Evolutionary conservation across 306 rosid genomes (phyloP), one percentile per base, ranked within the genome.

Genomic region (Neltuma alba): DNA sequence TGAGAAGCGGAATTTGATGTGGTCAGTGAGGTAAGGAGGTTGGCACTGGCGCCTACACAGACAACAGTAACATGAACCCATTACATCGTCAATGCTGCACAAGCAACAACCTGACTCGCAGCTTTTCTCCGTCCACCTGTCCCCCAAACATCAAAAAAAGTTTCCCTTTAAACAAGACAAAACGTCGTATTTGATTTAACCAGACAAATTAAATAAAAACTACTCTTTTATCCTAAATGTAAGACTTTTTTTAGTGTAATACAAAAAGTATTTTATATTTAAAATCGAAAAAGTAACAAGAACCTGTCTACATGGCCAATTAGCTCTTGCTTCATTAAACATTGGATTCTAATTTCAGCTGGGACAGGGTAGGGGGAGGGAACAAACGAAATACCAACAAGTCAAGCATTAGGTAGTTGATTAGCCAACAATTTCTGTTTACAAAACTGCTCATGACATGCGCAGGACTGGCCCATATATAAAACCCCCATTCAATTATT

Each of bases 331-430:
- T 7, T 18, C 20, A 6, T 48, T 6, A 48, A 48, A 48, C 58
- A 50, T n/a, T 50, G 58, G 58, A 50, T 50, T 50, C 58, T 48
- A 20, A n/a, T 7, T 14, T 70, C 75, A n/a, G n/a, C 7, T 52
- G 12, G 72, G 62, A 36, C 41, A 31, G 16, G 18, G 15, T 48
- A 15, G n/a, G 7, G 14, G 15, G 50, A 18, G 23, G n/a, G n/a
- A n/a, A n/a, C n/a, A n/a, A 15, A 2, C n/a, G 33, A 60, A 15
- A 0, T 9, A 54, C 47, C 34, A 40, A 34, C 62, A 84, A 47
- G 82, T 80, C 87, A 83, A 76, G 72, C 21, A 38, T 41, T 73
- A 48, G 78, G 79, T 82, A 68, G 74, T 18, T 40, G 31, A 62
- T 50, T 25, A 65, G 55, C 71, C 47, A 68, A 1, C 27, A 37